Evolutionary conservation across 352 stramenopile species (phyloP), one percentile per base, ranked within the genome.

Genomic region (Phytophthora pinifolia): DNA sequence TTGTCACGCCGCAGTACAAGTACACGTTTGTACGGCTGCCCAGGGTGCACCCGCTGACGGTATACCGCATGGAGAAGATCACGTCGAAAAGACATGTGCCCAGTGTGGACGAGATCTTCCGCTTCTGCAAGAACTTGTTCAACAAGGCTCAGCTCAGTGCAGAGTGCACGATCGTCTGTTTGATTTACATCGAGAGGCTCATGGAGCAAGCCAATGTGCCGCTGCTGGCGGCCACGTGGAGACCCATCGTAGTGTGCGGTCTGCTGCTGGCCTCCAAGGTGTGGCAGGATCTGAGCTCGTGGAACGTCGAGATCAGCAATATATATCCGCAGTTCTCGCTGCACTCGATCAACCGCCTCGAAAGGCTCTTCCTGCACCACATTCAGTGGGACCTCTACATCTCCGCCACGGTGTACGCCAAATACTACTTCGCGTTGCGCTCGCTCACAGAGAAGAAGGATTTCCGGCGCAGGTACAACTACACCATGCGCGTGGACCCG

Each of bases 361-460:
- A 99, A 72, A 69, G 96, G 8, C 79, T 97, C 47, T 99, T 99
- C 66, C 72, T 99, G 37, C 90, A 97, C 49, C 86, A 97, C 49
- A 94, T 99, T 46, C 96, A 99, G 66, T 99, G 97, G 96, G 94
- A 99, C 65, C 80, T 99, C 17, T 99, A 98, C 72, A 98, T 99
- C 72, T 98, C 92, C 6, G 79, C 70, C 13, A 90, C 78, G 1
- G 82, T 98, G 33, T 98, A 98, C 61, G 96, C 96, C 54, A 99
- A 99, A 71, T 99, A 99, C 69, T 99, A 99, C 80, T 99, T 99
- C 74, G 97, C 97, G 18, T 70, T 99, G 37, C 89, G 97, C 2
- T 94, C 83, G 20, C 72, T 97, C 13, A 93, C 82, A 1, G 89
- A 97, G 67, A 92, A 94, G 59, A 93, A 93, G 31, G 81, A 96